Conservation (phyloP, 441 rosid genomes). For the Brassica hybrid region DNA sequence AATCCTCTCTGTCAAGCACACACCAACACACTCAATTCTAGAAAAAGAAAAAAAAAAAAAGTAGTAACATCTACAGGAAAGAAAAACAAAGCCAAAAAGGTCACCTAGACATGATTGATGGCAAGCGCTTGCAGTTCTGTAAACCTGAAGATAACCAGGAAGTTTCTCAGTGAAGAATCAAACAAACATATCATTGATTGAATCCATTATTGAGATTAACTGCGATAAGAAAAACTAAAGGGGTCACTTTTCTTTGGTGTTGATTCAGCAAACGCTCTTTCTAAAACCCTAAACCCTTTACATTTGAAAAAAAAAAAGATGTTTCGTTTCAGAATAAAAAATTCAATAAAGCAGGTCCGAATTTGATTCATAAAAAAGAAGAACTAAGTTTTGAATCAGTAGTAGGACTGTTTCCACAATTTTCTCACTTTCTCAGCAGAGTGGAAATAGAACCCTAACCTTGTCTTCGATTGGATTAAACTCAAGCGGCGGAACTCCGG, state of each 20-base stretch:
- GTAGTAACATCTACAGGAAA: too few species aligned
- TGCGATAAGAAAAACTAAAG: too few species aligned
- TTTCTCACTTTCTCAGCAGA: slow-evolving; percentile 25
- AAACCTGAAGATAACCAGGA: too few species aligned
- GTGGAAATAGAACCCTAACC: slow-evolving; percentile 26
- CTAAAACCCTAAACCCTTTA: slow-evolving; percentile 33
- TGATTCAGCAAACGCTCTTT: neutral
- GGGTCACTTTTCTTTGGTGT: neutral
- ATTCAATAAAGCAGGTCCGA: neutral
- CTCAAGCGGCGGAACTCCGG: neutral
- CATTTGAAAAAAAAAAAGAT: too few species aligned
- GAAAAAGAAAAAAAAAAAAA: neutral
- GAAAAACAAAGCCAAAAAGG: slow-evolving; percentile 11
- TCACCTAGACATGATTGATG: slow-evolving; percentile 45
- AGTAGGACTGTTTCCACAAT: too few species aligned
- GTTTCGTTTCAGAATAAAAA: too few species aligned
- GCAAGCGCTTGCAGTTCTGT: slow-evolving; percentile 22
- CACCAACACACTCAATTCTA: slow-evolving; percentile 9
- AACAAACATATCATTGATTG: neutral
- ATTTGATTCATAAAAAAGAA: too few species aligned
- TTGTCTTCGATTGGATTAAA: neutral
- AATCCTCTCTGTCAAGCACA: slow-evolving; percentile 69
- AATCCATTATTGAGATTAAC: too few species aligned
- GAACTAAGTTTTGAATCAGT: neutral
- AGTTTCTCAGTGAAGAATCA: slow-evolving; percentile 3